Base-by-base conservation (phyloP, 2,329 filamentous ascomycete species). In the Diaporthe ilicicola region DNA sequence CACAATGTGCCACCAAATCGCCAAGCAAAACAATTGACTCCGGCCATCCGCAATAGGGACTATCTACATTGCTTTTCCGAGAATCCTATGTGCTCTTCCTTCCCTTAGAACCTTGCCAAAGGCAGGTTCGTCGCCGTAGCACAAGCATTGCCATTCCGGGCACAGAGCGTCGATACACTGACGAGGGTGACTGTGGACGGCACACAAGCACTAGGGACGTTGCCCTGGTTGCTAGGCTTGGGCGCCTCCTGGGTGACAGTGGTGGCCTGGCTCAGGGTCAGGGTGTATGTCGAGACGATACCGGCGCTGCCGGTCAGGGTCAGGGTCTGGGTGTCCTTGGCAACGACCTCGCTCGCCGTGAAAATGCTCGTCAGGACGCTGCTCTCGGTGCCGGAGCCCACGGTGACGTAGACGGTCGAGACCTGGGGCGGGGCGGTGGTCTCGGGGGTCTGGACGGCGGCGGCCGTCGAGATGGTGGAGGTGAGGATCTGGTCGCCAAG, bases 151-250 rank as follows among this genome's bases (percentile, higher is more conserved):
- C 66, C 66, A 8, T 37, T 59, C 8, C 66, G 53, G 22, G 69
- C 69, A 37, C 71, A 72, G n/a, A 72, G 39, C 13, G 71, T 72
- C 3, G 68, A 71, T n/a, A 72, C 68, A 1, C 56, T 66, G n/a
- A 72, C 54, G 27, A 70, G 56, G 1, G 71, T 72, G 32, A 72
- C 71, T 3, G 71, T 72, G 24, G 66, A 70, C 10, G 71, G 68
- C 13, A 65, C 65, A 39, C 71, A 72, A 29, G 46, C 50, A 32
- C 48, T 54, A 34, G 32, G 29, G 44, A 46, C 27, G 17, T 48
- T 46, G 34, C 53, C 54, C 34, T 65, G 67, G 24, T 53, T 53
- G 17, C 54, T 54, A 8, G 69, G 46, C 64, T 62, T 68, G 27
- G 69, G 19, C 7, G 64, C 64, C 53, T 15, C 42, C 64, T 67